Base-by-base conservation (phyloP, 352 stramenopile genomes). In the Phytophthora lateralis region DNA sequence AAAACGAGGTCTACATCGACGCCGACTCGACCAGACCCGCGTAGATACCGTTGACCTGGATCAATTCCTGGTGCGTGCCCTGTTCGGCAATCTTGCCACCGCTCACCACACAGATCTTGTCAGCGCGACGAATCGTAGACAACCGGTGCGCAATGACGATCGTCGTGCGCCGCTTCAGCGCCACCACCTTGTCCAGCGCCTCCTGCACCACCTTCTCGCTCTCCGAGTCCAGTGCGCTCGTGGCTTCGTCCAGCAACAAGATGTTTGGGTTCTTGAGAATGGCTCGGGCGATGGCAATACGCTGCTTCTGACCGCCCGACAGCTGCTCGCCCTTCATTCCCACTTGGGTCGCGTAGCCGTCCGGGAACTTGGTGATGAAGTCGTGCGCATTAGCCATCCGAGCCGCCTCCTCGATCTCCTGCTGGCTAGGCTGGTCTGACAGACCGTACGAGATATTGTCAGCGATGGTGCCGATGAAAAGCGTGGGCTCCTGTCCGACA, bases 71-170 rank as follows among this genome's bases (percentile, higher is more conserved):
- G 72, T 99, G 96, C 6, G 88, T 98, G 24, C 96, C 97, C 37
- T 88, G 73, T 64, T 99, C 96, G 2, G 93, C 87, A 21, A 99
- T 88, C 51, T 79, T 80, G 10, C 96, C 96, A 21, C 96, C 78
- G 18, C 97, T 79, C 44, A 99, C 78, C 6, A 99, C 96, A 30
- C 94, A 88, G 54, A 99, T 99, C 60, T 90, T 82, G 77, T 99
- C 93, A 37, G 93, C 95, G 77, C 96, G 90, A 62, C 91, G 89
- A 53, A 98, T 93, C 4, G 92, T 98, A 46, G 83, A 96, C 29
- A 99, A 69, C n/a, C 96, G 85, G 68, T 99, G 95, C 2, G 96
- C 96, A 55, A 98, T 97, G 45, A 98, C 90, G 49, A 99, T 78
- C 15, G 88, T 97, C 27, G 94, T 98, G 7, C 80, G 80, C 1